A percentile compares a stretch with the other conserved stretches of the same genome.
phyloP scores from a whole-genome alignment of 257 asterid genomes.

The Echites panduratus region DNA sequence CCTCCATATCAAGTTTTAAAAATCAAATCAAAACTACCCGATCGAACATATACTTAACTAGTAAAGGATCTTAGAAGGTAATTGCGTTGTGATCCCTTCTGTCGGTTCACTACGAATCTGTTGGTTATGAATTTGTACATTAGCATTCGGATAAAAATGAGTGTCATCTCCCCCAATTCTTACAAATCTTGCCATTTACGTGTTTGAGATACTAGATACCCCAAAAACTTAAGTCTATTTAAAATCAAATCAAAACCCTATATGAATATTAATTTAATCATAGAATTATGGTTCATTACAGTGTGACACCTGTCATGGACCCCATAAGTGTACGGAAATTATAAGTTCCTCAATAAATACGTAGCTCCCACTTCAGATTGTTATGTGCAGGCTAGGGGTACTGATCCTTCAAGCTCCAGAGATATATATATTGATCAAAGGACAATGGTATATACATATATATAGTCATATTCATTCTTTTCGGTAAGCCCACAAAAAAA shows the following conservation, averaged over 20 bases:
- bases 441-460: not conserved
- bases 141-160: too few species aligned
- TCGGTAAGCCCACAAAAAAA: constrained; percentile 14
- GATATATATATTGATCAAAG: not conserved
- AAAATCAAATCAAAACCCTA: not conserved
- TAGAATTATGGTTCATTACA: constrained; percentile 6
- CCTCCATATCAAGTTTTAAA: not conserved
- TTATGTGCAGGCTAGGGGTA: not conserved
- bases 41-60: too few species aligned
- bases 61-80: too few species aligned
- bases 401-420: too few species aligned
- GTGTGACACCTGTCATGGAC: constrained; percentile 8
- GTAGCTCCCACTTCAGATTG: constrained; percentile 13
- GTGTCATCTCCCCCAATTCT: too few species aligned
- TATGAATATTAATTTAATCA: not conserved
- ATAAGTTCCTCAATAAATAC: constrained; percentile 19
- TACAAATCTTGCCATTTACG: too few species aligned
- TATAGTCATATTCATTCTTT: not conserved
- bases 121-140: too few species aligned
- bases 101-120: too few species aligned
- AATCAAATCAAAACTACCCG: too few species aligned
- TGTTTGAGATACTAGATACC: too few species aligned
- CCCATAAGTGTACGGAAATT: constrained; percentile 16
- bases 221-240: too few species aligned
- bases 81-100: too few species aligned